Evolutionary conservation across 129 eudicot genomes (phyloP).

Genomic region (Tagetes patula): DNA sequence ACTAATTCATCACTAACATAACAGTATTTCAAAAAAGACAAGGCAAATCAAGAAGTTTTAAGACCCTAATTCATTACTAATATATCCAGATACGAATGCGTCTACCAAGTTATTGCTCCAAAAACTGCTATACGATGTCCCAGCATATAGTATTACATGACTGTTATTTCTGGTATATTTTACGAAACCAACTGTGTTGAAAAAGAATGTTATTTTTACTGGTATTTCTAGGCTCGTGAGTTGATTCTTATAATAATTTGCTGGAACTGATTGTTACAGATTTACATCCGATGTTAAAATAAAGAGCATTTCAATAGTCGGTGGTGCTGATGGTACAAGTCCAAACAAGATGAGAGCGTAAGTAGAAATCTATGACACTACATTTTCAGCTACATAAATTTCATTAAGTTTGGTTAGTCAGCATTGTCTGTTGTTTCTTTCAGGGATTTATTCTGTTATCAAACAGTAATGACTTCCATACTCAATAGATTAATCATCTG

Average conservation of each 20-base stretch:
- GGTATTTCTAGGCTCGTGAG: constrained; percentile 5
- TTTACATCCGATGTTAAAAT: constrained; percentile 97
- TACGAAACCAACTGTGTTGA: neutral
- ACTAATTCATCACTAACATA: neutral
- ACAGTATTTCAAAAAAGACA: neutral
- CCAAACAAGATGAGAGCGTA: constrained; percentile 99
- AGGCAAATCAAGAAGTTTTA: neutral
- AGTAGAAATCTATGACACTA: constrained; percentile 37
- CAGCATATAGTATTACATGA: neutral
- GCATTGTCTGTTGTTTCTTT: neutral
- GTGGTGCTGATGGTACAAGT: constrained; percentile 97
- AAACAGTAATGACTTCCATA: neutral
- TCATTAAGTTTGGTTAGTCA: neutral
- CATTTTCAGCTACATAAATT: neutral
- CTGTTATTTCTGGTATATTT: constrained; percentile 5
- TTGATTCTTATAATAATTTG: constrained; percentile 15
- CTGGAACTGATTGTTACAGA: constrained; percentile 40
- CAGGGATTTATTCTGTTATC: neutral
- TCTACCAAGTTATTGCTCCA: constrained; percentile 6
- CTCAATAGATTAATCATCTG: neutral
- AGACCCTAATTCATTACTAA: neutral
- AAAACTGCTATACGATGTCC: constrained; percentile 10
- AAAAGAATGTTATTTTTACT: neutral
- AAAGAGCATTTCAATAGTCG: constrained; percentile 91
- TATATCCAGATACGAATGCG: constrained; percentile 14